Conservation (phyloP, 2,329 filamentous ascomycete species). For the Pseudogymnoascus sp. region DNA sequence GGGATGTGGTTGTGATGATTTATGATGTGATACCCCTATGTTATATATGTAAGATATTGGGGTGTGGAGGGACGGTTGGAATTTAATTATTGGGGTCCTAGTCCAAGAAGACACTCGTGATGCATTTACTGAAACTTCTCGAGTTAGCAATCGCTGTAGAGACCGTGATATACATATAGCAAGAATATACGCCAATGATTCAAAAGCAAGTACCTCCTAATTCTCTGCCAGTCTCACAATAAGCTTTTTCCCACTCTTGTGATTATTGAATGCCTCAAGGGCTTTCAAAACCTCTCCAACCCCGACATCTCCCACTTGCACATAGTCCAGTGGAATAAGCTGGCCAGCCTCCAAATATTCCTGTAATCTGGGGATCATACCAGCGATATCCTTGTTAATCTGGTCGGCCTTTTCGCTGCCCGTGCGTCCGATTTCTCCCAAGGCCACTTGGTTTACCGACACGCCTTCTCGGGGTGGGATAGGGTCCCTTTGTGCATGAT, state of each 20-base stretch:
- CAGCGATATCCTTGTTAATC: slow-evolving; percentile 17
- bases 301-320: slow-evolving; percentile 16
- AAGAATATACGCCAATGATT: background rate
- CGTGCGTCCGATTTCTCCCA: slow-evolving; percentile 19
- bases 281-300: slow-evolving; percentile 18
- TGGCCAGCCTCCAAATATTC: slow-evolving; percentile 14
- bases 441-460: slow-evolving; percentile 15
- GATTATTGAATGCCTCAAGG: slow-evolving; percentile 15
- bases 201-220: background rate
- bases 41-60: background rate
- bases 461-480: slow-evolving; percentile 16
- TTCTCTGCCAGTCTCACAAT: slow-evolving; percentile 17
- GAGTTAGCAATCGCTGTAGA: no score
- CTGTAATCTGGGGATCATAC: slow-evolving; percentile 19
- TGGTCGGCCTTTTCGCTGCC: slow-evolving; percentile 14
- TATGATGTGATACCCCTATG: background rate
- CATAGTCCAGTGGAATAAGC: slow-evolving; percentile 21
- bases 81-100: background rate
- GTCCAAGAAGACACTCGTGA: background rate
- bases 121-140: background rate
- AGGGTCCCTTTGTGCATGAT: slow-evolving; percentile 14
- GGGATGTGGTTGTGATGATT: background rate
- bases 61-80: background rate
- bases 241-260: slow-evolving; percentile 19
- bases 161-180: background rate